These are phyloP conservation scores for Stygiomarasmius scandens DNA, from an alignment of 1,284 basidiomycete genomes.

Conservation along the genomic window DNA sequence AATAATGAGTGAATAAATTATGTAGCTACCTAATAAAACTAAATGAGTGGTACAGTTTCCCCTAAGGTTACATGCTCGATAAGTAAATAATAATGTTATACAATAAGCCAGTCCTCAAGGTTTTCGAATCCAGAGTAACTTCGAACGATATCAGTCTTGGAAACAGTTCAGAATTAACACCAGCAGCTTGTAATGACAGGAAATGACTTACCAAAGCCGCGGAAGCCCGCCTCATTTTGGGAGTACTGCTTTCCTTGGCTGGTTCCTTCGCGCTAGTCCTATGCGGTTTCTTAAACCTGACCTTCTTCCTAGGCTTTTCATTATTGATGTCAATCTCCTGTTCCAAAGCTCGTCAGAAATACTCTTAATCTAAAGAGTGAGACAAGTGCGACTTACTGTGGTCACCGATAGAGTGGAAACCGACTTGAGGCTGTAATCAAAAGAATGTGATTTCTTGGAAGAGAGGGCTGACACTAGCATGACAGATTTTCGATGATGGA, in stretches of 20 bases:
- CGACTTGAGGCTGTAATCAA: slow-evolving; percentile 1
- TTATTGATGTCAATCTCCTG: background rate
- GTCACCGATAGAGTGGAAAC: slow-evolving; percentile 20
- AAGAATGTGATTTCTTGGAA: slow-evolving; percentile 8
- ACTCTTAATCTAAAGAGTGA: background rate
- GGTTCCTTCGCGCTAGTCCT: background rate
- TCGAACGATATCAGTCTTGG: slow-evolving; percentile 8
- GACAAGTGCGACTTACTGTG: background rate
- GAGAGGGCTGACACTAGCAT: slow-evolving; percentile 21
- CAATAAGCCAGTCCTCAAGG: slow-evolving; percentile 9
- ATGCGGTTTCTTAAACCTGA: background rate
- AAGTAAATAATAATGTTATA: background rate
- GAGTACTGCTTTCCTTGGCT: background rate
- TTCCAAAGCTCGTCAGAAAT: background rate
- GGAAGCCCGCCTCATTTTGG: slow-evolving; percentile 9
- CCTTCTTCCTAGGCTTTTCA: background rate
- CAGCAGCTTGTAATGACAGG: background rate
- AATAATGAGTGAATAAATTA: too few species aligned
- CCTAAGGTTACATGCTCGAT: slow-evolving; percentile 1
- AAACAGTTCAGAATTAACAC: too few species aligned
- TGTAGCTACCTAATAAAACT: too few species aligned
- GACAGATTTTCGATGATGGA: slow-evolving; percentile 16
- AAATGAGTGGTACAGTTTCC: background rate
- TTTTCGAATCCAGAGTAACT: slow-evolving; percentile 7
- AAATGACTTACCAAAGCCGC: slow-evolving; percentile 5